Evolutionary conservation across 805 yeast species (phyloP), one percentile per base, ranked within the genome.

Genomic region (Wickerhamiella occidentalis): DNA sequence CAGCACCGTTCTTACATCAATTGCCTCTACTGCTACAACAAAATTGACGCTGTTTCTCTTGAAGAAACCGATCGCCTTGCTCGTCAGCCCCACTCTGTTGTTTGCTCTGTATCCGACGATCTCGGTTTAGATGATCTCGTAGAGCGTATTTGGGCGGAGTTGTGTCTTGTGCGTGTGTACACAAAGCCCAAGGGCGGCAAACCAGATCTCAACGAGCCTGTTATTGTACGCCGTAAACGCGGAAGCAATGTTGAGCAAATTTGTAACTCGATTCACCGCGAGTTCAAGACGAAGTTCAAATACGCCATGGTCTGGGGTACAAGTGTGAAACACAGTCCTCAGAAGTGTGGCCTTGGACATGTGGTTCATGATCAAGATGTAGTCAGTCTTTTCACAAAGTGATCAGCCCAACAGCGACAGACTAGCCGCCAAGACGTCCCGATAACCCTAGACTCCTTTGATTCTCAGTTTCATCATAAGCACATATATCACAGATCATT

Each of bases 231-330:
- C 58, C 74, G 72, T 50, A 54, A 55, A n/a, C 75, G 79, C 49
- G 81, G 94, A 6, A 73, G 92, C 1, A 77, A 90, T 48, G 90
- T 82, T 55, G 86, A 80, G 56, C 28, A 40, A 7, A 85, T 90
- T 25, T 90, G 98, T 69, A 88, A 90, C 61, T 75, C 92, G 11
- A 82, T 90, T 54, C 97, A 90, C 64, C 76, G 94, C 57, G 96
- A 88, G 59, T 83, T 90, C 73, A 88, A 87, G 61, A 80, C 82
- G 55, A 85, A 83, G 60, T 90, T 92, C 72, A 85, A 87, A 64
- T 87, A 88, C 63, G 97, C 97, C 0, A 67, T 87, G 60, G 96
- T 90, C 5, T 90, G 97, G 96, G 98, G 98, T 0, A 79, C 55
- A 2, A 83, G 94, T 43, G 83, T 96, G 6, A 92, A 92, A 64